Conservation (phyloP, 2,329 filamentous ascomycete species). For the Furcasterigmium sp. region DNA sequence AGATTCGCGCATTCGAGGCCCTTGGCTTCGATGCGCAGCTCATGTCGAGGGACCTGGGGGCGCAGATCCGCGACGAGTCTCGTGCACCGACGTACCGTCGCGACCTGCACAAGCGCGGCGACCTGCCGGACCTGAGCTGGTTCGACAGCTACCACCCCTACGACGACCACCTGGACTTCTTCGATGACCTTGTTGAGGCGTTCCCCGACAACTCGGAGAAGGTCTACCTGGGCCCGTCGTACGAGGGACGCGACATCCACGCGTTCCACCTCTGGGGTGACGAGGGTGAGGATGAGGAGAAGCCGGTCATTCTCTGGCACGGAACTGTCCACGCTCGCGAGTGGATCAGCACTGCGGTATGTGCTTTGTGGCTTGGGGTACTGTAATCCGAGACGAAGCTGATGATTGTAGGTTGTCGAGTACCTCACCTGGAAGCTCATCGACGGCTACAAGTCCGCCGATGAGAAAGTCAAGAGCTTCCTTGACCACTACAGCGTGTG, state of each 20-base stretch:
- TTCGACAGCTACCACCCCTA: constrained; percentile 50
- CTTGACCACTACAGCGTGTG: constrained; percentile 56
- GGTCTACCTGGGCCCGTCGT: constrained; percentile 35
- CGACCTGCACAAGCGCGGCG: constrained; percentile 14
- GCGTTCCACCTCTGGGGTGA: constrained; percentile 49
- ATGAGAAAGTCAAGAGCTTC: constrained; percentile 31
- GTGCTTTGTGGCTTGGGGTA: constrained; percentile 28
- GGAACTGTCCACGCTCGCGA: constrained; percentile 48
- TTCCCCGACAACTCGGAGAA: constrained; percentile 42
- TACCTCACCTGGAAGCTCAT: constrained; percentile 31
- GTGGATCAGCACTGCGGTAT: constrained; percentile 52
- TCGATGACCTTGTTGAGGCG: constrained; percentile 36
- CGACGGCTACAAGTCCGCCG: constrained; percentile 30
- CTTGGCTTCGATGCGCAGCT: constrained; percentile 17
- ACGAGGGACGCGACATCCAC: constrained; percentile 46
- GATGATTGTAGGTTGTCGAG: constrained; percentile 17
- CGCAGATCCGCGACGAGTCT: constrained; percentile 20
- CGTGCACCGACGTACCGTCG: constrained; percentile 16
- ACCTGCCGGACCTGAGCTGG: constrained; percentile 35
- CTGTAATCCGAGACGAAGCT: not conserved
- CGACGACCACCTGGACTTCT: constrained; percentile 43
- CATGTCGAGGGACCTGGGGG: constrained; percentile 21
- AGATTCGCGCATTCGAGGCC: constrained; percentile 19
- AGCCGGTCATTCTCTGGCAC: constrained; percentile 43
- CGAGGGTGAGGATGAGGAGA: constrained; percentile 28